phyloP scores from a whole-genome alignment of 208 protist species.

The Trypanosomatidae sp. region DNA sequence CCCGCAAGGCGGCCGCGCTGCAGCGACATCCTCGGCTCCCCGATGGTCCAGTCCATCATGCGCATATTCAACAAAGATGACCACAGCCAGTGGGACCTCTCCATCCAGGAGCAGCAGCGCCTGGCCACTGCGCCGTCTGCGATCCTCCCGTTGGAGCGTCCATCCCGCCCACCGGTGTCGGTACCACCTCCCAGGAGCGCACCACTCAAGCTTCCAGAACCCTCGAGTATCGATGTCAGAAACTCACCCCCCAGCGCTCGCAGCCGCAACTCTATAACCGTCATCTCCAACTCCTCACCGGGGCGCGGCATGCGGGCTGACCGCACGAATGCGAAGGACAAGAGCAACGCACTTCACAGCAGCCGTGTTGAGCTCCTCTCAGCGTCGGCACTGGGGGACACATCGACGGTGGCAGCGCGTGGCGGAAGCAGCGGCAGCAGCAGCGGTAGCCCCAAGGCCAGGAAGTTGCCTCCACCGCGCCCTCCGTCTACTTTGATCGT shows the following conservation, averaged over 20 bases:
- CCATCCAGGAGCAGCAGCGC: constrained; percentile 20
- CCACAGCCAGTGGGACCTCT: constrained; percentile 27
- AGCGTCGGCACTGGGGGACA: constrained; percentile 22
- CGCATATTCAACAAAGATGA: constrained; percentile 64
- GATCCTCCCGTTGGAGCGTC: not conserved
- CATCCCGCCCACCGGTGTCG: not conserved
- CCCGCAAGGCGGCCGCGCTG: constrained; percentile 70
- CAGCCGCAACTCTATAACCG: not conserved
- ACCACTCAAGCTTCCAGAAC: not conserved
- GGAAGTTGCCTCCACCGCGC: not conserved
- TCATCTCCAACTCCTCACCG: not conserved
- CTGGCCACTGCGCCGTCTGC: constrained; percentile 3
- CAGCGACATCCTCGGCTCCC: constrained; percentile 71
- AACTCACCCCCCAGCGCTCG: not conserved
- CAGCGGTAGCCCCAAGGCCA: not conserved
- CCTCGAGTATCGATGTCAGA: not conserved
- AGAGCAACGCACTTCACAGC: constrained; percentile 9
- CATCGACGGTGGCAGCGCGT: constrained; percentile 13
- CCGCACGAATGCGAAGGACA: not conserved
- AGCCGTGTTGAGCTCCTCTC: constrained; percentile 44
- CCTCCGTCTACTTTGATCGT: not conserved
- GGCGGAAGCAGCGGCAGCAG: constrained; percentile 8
- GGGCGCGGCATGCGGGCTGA: not conserved
- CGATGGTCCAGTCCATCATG: constrained; percentile 73
- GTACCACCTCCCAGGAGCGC: not conserved